These are phyloP conservation scores for Pyracantha coccinea DNA, from an alignment of 331 rosid species.

Conservation along the genomic window DNA sequence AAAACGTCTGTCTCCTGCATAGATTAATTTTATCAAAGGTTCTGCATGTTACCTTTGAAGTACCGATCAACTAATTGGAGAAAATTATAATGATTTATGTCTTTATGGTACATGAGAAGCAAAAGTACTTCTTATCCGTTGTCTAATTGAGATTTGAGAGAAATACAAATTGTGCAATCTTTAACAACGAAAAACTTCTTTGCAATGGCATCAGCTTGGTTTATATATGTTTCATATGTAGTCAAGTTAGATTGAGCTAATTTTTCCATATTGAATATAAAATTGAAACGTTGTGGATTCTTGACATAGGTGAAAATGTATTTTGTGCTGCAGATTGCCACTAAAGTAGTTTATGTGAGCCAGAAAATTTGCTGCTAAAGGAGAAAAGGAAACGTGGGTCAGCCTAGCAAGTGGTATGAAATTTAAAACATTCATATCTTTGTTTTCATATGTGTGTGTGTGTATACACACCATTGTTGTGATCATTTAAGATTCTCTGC, in stretches of 20 bases:
- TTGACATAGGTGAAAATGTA: too few species aligned
- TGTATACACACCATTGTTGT: too few species aligned
- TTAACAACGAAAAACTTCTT: neutral
- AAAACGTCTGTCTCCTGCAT: slow-evolving; percentile 86
- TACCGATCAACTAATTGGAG: neutral
- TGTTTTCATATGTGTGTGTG: too few species aligned
- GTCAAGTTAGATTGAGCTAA: neutral
- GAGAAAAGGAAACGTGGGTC: too few species aligned
- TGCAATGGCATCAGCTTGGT: neutral
- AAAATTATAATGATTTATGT: neutral
- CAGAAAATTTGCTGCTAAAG: too few species aligned
- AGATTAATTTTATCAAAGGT: slow-evolving; percentile 10
- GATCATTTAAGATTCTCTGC: too few species aligned
- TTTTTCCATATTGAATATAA: too few species aligned
- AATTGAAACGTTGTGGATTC: too few species aligned
- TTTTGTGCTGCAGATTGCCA: too few species aligned
- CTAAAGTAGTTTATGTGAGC: too few species aligned
- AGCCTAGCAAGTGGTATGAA: too few species aligned
- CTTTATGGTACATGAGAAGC: neutral
- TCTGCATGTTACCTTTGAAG: neutral
- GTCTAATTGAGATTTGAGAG: neutral
- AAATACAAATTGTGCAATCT: neutral
- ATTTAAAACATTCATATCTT: too few species aligned
- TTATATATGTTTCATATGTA: neutral
- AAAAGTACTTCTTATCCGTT: neutral